Evolutionary conservation across 495 filamentous ascomycete species (phyloP), one percentile per base, ranked within the genome.

Genomic region (Glarea lozoyensis): DNA sequence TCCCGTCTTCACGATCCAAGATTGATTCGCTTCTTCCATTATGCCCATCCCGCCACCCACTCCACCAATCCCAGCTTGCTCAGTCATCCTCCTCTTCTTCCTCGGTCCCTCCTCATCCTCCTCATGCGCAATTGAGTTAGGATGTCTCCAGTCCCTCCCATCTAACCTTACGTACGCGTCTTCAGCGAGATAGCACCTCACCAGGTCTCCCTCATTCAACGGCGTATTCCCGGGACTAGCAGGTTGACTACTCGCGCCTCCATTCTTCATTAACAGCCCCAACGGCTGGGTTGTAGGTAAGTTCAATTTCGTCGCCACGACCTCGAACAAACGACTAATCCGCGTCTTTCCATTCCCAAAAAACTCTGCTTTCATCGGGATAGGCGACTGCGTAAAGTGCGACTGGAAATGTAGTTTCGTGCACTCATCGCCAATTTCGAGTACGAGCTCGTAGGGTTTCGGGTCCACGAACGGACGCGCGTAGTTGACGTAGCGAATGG

Each of bases 381-480:
- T 49, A 9, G 6, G 5, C 9, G 9, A 9, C 5, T 9, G 17
- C 6, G 10, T 16, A 16, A 10, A 10, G 15, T 16, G 6, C 5
- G 15, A 16, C 7, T 35, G 10, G 17, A 80, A 61, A 46, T 87
- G 72, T 25, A 95, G 52, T 17, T 75, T 65, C 1, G 80, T 85
- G 20, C 65, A 67, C 52, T 90, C 84, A 13, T 69, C 70, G 23
- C 76, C 78, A 34, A 89, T 82, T 54, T 97, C 87, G 2, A 95
- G 60, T 35, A 97, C 74, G 13, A 94, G 70, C 57, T 89, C 84
- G 49, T 76, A 68, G 2, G 79, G 56, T 7, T 67, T 70, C 23
- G 81, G 74, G 49, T 86, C 81, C 9, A 86, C 83, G 53, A 79
- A 94, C 0, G 90, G 90, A 4, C 89, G 81, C 23, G 82, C 73